phyloP scores from a whole-genome alignment of 305 asterid species.

The Fraxinus albicans region DNA sequence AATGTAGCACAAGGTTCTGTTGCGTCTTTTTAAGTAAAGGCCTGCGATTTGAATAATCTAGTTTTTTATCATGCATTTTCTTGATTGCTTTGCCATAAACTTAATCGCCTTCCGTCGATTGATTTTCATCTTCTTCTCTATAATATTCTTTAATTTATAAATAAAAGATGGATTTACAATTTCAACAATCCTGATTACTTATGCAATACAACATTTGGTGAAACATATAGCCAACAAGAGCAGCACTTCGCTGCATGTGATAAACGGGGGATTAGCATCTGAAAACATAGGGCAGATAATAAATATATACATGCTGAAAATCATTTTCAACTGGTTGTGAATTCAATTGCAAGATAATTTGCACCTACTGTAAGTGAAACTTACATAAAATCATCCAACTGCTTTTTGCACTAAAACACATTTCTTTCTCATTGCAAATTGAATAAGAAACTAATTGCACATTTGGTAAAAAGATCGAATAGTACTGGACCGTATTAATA shows the following conservation, averaged over 20 bases:
- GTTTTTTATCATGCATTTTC: neutral
- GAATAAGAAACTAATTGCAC: neutral
- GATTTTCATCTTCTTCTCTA: neutral
- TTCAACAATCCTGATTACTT: neutral
- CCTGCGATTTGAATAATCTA: neutral
- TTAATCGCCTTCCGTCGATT: neutral
- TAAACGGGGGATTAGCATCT: neutral
- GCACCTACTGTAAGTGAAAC: neutral
- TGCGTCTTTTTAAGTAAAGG: neutral
- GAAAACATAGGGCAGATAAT: neutral
- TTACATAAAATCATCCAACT: neutral
- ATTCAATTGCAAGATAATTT: neutral
- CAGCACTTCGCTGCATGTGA: neutral
- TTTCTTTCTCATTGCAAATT: neutral
- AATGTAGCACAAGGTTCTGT: neutral
- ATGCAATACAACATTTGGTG: neutral
- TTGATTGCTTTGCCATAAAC: neutral
- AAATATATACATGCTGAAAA: neutral
- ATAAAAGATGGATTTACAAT: neutral
- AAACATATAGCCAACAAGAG: neutral
- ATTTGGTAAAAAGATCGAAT: neutral
- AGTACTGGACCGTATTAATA: neutral
- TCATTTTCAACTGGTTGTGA: neutral
- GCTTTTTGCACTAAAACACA: neutral
- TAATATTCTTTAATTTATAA: neutral